Percentiles rank a stretch among this genome's conserved stretches.
These are phyloP conservation scores for Elaeis oleifera DNA, from an alignment of 202 grass and related monocot species.

Conservation along the genomic window DNA sequence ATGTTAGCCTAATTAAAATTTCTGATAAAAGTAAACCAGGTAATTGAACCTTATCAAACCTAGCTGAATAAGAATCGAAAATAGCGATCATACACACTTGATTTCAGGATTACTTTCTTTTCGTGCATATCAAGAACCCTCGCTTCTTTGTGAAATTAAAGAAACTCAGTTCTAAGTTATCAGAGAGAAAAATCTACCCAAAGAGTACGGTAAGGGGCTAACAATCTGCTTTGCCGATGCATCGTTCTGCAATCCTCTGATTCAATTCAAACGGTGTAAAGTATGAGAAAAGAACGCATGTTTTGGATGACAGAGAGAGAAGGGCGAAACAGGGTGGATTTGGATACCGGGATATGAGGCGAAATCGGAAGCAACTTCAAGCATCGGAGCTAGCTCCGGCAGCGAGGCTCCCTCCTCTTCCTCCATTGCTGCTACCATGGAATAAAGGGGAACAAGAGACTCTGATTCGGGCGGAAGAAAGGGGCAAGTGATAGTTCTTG, in stretches of 20 bases:
- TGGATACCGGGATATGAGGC: conserved; percentile 42
- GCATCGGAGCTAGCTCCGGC: conserved; percentile 32
- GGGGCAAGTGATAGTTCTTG: too few species aligned
- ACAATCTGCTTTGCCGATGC: conserved; percentile 48
- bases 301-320: neutral
- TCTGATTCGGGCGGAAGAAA: neutral
- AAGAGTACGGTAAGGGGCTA: conserved; percentile 58
- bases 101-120: too few species aligned
- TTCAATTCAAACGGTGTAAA: too few species aligned
- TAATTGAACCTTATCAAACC: too few species aligned
- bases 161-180: too few species aligned
- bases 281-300: neutral
- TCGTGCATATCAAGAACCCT: too few species aligned
- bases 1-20: too few species aligned
- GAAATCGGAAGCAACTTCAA: conserved; percentile 41
- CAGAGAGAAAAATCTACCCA: conserved; percentile 25
- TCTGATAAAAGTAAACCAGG: too few species aligned
- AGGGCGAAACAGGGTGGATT: neutral
- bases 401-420: conserved; percentile 8
- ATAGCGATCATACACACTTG: too few species aligned
- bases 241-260: conserved; percentile 51
- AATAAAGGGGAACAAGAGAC: neutral
- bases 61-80: too few species aligned
- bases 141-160: too few species aligned
- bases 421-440: neutral